Base-by-base conservation (phyloP, 768 basidiomycete genomes). In the Rossbeevera mucosa region DNA sequence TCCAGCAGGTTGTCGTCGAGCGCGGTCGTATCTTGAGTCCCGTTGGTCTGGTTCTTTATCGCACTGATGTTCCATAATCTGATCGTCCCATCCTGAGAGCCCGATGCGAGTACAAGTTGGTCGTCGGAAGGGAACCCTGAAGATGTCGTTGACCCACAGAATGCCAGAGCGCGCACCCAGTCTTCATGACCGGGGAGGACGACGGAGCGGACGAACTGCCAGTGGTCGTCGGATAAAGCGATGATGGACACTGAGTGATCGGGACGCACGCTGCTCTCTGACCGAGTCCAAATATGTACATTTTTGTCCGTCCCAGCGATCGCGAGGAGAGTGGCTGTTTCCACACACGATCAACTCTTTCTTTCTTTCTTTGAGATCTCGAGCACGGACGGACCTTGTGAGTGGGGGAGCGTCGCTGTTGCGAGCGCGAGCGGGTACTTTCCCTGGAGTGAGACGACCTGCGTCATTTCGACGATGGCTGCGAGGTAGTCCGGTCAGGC, bases 61-160 rank as follows among this genome's bases (percentile, higher is more conserved):
- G 72, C 63, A 41, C 86, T 81, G 56, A 99, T 83, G 52, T 83
- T 85, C 96, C 96, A 99, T 4, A 98, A 72, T 36, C 96, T 85
- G 48, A 98, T 90, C 25, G 90, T 94, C 7, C 85, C 83, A 65
- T 99, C 96, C 71, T 98, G 96, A 8, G 94, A 94, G 1, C 93
- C 96, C 21, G 94, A 94, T 1, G 96, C 94, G 31, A 99, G 76
- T 0, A 88, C 65, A 7, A 97, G 74, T 26, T 76, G 71, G n/a
- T 76, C 72, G 29, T 49, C 29, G 16, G 43, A 24, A 44, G 41
- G 26, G 2, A 21, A 5, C 6, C 22, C 58, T 2, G 67, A 62
- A 4, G 65, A 54, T 5, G 61, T 55, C 16, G 50, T 43, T 11
- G 75, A 69, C 1, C 60, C 40, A 42, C 74, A 74, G 67, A 97